Evolutionary conservation across 164 flowering plant genomes (phyloP).

Genomic region (Magnolia kwangsiensis): DNA sequence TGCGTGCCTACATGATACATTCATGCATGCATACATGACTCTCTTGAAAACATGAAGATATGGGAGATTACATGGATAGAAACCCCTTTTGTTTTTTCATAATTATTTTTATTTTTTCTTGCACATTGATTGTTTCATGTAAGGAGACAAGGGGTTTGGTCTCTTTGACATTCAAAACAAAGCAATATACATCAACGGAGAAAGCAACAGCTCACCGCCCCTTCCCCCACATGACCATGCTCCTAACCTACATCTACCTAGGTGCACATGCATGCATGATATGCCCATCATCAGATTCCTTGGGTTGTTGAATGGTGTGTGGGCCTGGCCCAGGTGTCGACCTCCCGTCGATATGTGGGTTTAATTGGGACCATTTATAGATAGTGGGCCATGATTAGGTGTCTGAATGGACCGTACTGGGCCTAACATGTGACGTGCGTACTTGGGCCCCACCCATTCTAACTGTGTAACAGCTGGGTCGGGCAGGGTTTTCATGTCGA

Average conservation of each 20-base stretch:
- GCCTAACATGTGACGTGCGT: too few relatives aligned
- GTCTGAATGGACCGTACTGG: too few relatives aligned
- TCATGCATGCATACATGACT: neutral
- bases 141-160: constrained; percentile 7
- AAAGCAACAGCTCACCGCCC: neutral
- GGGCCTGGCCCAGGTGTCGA: too few relatives aligned
- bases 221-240: neutral
- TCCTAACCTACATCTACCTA: neutral
- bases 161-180: neutral
- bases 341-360: too few relatives aligned
- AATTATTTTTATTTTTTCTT: neutral
- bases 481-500: too few relatives aligned
- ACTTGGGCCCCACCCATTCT: too few relatives aligned
- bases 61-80: neutral
- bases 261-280: neutral
- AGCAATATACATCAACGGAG: neutral
- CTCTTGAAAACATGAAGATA: neutral
- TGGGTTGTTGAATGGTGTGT: too few relatives aligned
- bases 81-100: neutral
- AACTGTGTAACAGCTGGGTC: too few relatives aligned
- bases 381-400: too few relatives aligned
- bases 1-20: neutral
- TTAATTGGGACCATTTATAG: too few relatives aligned
- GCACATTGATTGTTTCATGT: constrained; percentile 4
- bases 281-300: too few relatives aligned